A percentile compares a stretch with the other conserved stretches of the same genome.
phyloP scores from a whole-genome alignment of 805 yeast species.

The Myxozyma kluyveri region DNA sequence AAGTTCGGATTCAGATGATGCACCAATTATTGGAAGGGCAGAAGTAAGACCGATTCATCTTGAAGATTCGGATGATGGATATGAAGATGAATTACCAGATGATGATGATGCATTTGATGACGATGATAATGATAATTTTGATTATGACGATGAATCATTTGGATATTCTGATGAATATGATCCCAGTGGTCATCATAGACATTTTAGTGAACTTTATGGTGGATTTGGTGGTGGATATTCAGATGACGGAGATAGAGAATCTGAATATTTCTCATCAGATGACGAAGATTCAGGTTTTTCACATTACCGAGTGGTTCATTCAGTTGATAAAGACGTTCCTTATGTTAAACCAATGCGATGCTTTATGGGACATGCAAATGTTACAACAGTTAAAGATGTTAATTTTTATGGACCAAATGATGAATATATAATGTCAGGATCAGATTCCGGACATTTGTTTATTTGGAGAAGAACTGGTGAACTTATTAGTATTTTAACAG shows the following conservation, averaged over 20 bases:
- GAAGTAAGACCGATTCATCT: too few species aligned
- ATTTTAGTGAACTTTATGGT: too few species aligned
- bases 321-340: slow-evolving; percentile 14
- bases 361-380: slow-evolving; percentile 24
- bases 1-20: too few species aligned
- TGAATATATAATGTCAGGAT: slow-evolving; percentile 31
- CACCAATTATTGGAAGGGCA: too few species aligned
- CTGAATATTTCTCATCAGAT: too few species aligned
- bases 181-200: not conserved
- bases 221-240: too few species aligned
- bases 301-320: not conserved
- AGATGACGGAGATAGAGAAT: slow-evolving; percentile 14
- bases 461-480: slow-evolving; percentile 22
- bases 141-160: slow-evolving; percentile 7
- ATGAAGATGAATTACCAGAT: slow-evolving; percentile 1
- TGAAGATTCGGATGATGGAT: not conserved
- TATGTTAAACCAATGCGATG: slow-evolving; percentile 2
- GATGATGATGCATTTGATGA: slow-evolving; percentile 1
- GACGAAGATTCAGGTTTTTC: too few species aligned
- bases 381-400: slow-evolving; percentile 29
- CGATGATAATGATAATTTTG: slow-evolving; percentile 2
- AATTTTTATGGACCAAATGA: slow-evolving; percentile 27
- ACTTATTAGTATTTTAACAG: slow-evolving; percentile 23
- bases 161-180: slow-evolving; percentile 4
- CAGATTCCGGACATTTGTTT: slow-evolving; percentile 29